Evolutionary conservation across 306 rosid genomes (phyloP), one percentile per base, ranked within the genome.

Genomic region (Cucumis cinereus): DNA sequence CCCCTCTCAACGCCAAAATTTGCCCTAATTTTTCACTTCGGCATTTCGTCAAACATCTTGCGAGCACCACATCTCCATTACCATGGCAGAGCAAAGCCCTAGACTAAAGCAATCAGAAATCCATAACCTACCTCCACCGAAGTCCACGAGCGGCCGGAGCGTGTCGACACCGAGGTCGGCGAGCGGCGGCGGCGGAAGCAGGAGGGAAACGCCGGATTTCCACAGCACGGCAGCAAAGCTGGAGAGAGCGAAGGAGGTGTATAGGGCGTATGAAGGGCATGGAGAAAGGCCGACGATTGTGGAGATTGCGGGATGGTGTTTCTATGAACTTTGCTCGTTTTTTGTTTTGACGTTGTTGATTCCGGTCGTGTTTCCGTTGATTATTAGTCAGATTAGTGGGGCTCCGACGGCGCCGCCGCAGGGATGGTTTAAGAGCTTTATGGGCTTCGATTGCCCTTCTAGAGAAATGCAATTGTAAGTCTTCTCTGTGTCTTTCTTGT

Each of bases 311-410:
- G 90, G 96, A n/a, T 93, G 97, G 93, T 85, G 83, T 54, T 81
- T 88, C 8, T 91, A 93, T 58, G 98, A 83, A 81, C 86, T 91
- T 23, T 93, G 97, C 84, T 83, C 88, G 26, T 84, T 88, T 76
- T 91, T 90, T 74, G 75, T 93, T 36, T 86, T 61, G 72, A 79
- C 91, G 2, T 90, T 91, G 54, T 88, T 93, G 40, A 75, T 93
- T 24, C 98, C 97, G 15, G 61, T 93, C 0, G 92, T 93, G 3
- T 93, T 93, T 75, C 98, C 98, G 26, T 95, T 93, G 82, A 84
- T 93, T 33, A 85, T 93, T 60, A 80, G 87, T 77, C 97, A 89
- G 83, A 81, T 90, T 23, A 86, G 82, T 35, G 58, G 76, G 3
- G 30, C 58, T 4, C 79, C 89, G 36, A 6, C 77, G n/a, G 80